Evolutionary conservation across 1,284 basidiomycete genomes (phyloP).

Genomic region (Neolentinus lepideus): DNA sequence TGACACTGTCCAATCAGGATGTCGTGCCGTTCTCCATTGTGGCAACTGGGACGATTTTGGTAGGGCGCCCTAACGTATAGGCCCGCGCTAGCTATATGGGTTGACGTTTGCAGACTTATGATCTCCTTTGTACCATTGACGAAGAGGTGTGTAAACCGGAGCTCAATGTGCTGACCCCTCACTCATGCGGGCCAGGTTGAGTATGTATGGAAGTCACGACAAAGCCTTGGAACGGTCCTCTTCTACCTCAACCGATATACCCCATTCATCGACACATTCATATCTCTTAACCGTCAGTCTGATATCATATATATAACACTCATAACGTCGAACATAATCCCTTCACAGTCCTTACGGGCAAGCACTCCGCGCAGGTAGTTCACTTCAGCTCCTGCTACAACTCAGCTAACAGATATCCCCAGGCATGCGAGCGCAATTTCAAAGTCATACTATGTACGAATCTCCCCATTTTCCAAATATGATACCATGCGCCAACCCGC

Average conservation of each 20-base stretch:
- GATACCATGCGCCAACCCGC: neutral
- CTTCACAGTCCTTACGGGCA: neutral
- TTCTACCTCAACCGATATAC: conserved; percentile 35
- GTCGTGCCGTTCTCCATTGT: neutral
- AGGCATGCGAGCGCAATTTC: conserved; percentile 6
- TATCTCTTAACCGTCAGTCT: conserved; percentile 26
- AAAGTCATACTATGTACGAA: conserved; percentile 24
- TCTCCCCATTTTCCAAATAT: neutral
- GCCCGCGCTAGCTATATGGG: neutral
- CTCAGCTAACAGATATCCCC: neutral
- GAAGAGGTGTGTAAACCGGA: conserved; percentile 23
- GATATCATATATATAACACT: neutral
- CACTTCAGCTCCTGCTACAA: neutral
- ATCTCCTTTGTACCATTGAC: conserved; percentile 30
- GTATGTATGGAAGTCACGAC: conserved; percentile 29
- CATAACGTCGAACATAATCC: neutral
- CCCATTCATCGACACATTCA: conserved; percentile 32
- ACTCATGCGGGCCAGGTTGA: conserved; percentile 20
- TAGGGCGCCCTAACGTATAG: conserved; percentile 8
- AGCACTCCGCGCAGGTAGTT: neutral
- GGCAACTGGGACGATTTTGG: neutral
- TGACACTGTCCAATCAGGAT: neutral
- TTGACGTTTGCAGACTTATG: conserved; percentile 28
- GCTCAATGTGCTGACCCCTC: neutral
- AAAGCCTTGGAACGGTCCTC: conserved; percentile 26